Evolutionary conservation across 2,329 filamentous ascomycete genomes (phyloP).

Genomic region (Penicillium sp.): DNA sequence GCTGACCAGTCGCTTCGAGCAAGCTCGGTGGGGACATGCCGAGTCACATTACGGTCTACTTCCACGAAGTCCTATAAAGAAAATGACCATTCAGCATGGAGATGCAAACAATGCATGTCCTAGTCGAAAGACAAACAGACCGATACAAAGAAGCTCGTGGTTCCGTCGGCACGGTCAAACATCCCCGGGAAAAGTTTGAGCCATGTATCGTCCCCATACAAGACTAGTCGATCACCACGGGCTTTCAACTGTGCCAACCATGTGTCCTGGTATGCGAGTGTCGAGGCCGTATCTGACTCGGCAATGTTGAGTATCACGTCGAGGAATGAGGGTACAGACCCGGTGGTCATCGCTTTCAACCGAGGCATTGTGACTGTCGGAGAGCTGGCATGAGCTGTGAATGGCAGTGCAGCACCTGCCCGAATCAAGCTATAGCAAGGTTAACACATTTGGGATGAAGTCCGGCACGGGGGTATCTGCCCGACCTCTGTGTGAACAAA

Average conservation of each 20-base stretch:
- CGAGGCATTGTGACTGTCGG: conserved; percentile 98
- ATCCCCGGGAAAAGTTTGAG: conserved; percentile 89
- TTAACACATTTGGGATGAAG: conserved; percentile 6
- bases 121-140: conserved; percentile 53
- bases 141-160: conserved; percentile 96
- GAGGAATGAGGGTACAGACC: conserved; percentile 95
- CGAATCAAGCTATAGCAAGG: conserved; percentile 66
- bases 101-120: neutral
- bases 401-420: conserved; percentile 79
- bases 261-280: conserved; percentile 82
- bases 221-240: conserved; percentile 73
- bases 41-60: conserved; percentile 95
- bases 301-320: conserved; percentile 96
- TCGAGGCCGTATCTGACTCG: conserved; percentile 87
- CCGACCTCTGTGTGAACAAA: conserved; percentile 77
- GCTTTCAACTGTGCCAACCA: conserved; percentile 93
- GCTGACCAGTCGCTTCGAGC: conserved; percentile 79
- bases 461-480: neutral
- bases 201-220: conserved; percentile 99
- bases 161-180: conserved; percentile 85
- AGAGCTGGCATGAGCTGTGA: conserved; percentile 92
- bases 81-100: conserved; percentile 14
- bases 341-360: conserved; percentile 94
- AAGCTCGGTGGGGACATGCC: conserved; percentile 78
- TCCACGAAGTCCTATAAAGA: conserved; percentile 80